Evolutionary conservation across 1,284 basidiomycete genomes (phyloP), one percentile per base, ranked within the genome.

Genomic region (Psilocybe mexicana): DNA sequence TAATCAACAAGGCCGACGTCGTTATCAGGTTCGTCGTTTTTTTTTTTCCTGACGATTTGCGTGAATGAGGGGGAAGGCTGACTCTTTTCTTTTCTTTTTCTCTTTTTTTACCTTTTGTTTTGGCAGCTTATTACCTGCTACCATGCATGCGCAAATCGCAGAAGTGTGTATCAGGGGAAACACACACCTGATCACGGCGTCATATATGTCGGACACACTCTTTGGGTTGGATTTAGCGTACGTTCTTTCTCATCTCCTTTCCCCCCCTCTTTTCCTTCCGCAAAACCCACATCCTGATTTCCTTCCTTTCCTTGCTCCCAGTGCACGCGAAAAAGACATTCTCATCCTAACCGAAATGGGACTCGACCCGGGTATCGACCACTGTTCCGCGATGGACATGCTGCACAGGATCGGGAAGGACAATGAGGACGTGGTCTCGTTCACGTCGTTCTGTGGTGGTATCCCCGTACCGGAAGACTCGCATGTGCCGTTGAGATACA

Each of bases 331-430:
- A 3, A 81, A 85, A 0, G 83, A 86, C 46, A 85, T 97, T 14
- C 76, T 96, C 0, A 77, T 98, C 0, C 80, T 98, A 46, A 96
- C 95, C 67, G 96, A 98, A 74, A 94, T 97, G 48, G 95, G 95
- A 1, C 78, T 98, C 0, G 96, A 98, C 72, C 95, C 95, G 0
- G 95, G 95, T n/a, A 92, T 98, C 62, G 96, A 98, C 74, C 95
- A 97, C 69, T 90, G 91, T 71, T 94, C 92, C 23, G 94, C 95
- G 0, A 85, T 95, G 70, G 84, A 88, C 2, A 79, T 97, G 35
- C 76, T 96, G 35, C 76, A 81, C 54, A 74, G 78, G 50, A 71
- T 93, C 1, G 79, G 84, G 45, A 73, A 77, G 0, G 76, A 89
- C 63, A 79, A 80, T 11, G 88, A 89, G 68, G 75, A 79, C 2